These are phyloP conservation scores for Cylindrotheca fusiformis DNA, from an alignment of 108 stramenopile species.

Conservation along the genomic window DNA sequence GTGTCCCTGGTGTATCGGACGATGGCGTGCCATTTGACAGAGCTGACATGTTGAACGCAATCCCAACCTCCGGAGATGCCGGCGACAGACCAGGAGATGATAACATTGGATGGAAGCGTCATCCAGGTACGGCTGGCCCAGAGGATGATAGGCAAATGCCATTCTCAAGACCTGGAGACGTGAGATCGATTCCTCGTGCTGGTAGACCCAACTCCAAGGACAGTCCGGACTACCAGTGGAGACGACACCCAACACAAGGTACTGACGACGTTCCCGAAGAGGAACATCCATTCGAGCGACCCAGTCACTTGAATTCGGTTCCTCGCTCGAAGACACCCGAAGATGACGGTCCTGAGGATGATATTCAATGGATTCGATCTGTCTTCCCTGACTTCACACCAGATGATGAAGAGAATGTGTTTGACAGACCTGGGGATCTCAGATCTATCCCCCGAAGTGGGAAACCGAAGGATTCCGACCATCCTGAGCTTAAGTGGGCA, in stretches of 20 bases:
- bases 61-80: background rate
- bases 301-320: constrained; percentile 20
- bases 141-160: background rate
- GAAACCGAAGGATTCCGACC: constrained; percentile 14
- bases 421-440: constrained; percentile 25
- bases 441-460: constrained; percentile 26
- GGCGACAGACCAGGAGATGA: constrained; percentile 3
- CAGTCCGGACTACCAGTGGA: constrained; percentile 19
- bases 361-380: constrained; percentile 5
- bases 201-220: constrained; percentile 6
- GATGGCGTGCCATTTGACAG: constrained; percentile 10
- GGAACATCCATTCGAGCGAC: constrained; percentile 19
- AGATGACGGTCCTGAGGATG: constrained; percentile 17
- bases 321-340: constrained; percentile 30
- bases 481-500: constrained; percentile 20
- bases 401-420: constrained; percentile 23
- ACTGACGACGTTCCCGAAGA: constrained; percentile 17
- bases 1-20: constrained; percentile 12
- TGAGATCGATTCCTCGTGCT: constrained; percentile 26
- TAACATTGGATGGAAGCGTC: constrained; percentile 5
- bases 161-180: constrained; percentile 10
- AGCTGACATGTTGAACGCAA: constrained; percentile 3
- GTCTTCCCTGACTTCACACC: constrained; percentile 2
- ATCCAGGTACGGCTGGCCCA: background rate
- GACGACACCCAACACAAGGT: constrained; percentile 3